Percentiles rank a stretch among this genome's conserved stretches.
phyloP scores from a whole-genome alignment of 306 rosid species.

The Rosa chinensis region DNA sequence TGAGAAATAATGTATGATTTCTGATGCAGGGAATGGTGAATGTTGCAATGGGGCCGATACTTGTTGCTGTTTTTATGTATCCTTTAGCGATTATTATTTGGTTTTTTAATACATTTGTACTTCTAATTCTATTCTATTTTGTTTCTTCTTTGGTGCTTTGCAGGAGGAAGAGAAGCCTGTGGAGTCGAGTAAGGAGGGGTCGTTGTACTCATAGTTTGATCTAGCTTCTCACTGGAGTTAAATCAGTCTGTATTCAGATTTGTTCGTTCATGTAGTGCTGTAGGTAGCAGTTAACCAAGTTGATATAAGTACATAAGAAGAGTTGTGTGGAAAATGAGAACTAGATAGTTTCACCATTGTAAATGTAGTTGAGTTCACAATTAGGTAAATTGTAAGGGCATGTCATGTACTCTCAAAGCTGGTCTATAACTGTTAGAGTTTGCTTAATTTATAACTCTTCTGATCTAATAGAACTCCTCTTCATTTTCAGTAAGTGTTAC shows the following conservation, averaged over 20 bases:
- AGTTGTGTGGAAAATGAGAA: not conserved
- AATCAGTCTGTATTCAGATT: not conserved
- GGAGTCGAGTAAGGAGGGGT: not conserved
- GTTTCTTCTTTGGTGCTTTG: not conserved
- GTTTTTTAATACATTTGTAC: not conserved
- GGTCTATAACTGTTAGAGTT: not conserved
- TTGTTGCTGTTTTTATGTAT: conserved; percentile 40
- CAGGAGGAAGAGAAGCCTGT: not conserved
- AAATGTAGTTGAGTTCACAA: not conserved
- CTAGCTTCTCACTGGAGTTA: not conserved
- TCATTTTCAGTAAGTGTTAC: not conserved
- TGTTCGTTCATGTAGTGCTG: not conserved
- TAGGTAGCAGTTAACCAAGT: not conserved
- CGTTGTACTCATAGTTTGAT: not conserved
- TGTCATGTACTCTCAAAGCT: not conserved
- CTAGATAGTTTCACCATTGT: not conserved
- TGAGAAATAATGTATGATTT: conserved; percentile 37
- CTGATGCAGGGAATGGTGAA: conserved; percentile 49
- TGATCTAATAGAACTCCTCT: not conserved
- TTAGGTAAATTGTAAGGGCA: not conserved
- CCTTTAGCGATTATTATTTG: conserved; percentile 29
- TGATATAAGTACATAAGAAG: not conserved
- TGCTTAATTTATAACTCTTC: not conserved
- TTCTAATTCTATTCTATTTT: not conserved
- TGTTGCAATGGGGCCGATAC: conserved; percentile 47